Percentiles rank a stretch among this genome's conserved stretches.
Conservation (phyloP, 1,139 yeast species). For the Taphrina betulina region DNA sequence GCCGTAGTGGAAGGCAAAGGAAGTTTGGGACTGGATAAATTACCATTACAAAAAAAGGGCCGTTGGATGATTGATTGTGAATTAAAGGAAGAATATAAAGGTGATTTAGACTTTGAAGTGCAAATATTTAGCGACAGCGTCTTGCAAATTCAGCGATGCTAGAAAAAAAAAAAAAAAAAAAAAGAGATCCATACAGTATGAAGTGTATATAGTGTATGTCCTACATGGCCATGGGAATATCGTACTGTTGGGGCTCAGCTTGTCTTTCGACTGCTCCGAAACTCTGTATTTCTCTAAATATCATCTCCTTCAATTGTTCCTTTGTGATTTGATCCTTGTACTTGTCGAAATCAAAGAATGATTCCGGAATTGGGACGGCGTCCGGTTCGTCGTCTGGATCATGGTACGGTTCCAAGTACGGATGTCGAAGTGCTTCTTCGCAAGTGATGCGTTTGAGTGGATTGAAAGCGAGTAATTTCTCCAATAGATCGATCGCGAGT, state of each 20-base stretch:
- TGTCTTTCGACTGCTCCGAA: no score
- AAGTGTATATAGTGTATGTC: not conserved
- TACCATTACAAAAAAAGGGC: not conserved
- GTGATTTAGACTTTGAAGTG: slow-evolving; percentile 8
- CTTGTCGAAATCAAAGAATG: slow-evolving; percentile 79
- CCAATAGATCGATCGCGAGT: slow-evolving; percentile 71
- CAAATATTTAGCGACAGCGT: slow-evolving; percentile 10
- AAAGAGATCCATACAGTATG: no score
- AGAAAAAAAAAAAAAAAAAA: not conserved
- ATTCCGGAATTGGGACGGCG: slow-evolving; percentile 68
- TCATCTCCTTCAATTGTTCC: slow-evolving; percentile 59
- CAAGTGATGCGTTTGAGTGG: slow-evolving; percentile 77
- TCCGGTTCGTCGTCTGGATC: slow-evolving; percentile 78
- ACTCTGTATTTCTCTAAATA: slow-evolving; percentile 35
- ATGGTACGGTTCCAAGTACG: slow-evolving; percentile 75
- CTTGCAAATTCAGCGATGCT: not conserved
- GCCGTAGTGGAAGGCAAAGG: slow-evolving; percentile 1
- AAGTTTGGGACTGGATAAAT: not conserved
- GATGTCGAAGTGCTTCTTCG: slow-evolving; percentile 76
- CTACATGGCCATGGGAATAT: not conserved
- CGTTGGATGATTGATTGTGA: not conserved
- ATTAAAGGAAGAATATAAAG: not conserved
- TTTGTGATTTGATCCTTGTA: slow-evolving; percentile 67
- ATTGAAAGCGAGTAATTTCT: slow-evolving; percentile 72
- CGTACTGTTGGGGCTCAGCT: no score